Base-by-base conservation (phyloP, 805 yeast genomes). In the Saitoella complicata region DNA sequence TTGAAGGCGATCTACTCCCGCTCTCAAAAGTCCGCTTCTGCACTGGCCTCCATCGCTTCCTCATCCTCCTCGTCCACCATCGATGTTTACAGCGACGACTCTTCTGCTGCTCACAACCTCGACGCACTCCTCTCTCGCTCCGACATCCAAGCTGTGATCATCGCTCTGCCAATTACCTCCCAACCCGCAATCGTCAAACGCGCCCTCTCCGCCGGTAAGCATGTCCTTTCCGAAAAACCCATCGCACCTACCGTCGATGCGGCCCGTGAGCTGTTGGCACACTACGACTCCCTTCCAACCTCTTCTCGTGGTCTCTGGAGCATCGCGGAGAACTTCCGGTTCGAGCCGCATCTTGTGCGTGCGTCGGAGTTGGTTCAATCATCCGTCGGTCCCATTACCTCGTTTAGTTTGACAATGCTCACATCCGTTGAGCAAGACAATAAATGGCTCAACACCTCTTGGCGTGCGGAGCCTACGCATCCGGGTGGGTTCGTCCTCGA, bases 211-310 rank as follows among this genome's bases (percentile, higher is more conserved):
- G 53, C 55, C 30, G 59, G 58, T n/a, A 55, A 55, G 45, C 58
- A 55, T 42, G 57, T 55, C 31, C 45, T 55, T 29, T 50, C 52
- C 41, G 58, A 55, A 46, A 55, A 55, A 47, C 58, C 58, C 5
- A 41, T 55, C 29, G 52, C 56, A n/a, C 41, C 39, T 7, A 55
- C 51, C 38, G 38, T 51, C 32, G 48, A 37, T 4, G 44, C 45
- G 13, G 53, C 55, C 33, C 32, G 42, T 31, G 44, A 45, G 31
- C 45, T 53, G n/a, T 42, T 53, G 33, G 30, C 44, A 9, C 39
- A 41, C 5, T 50, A 47, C 41, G 32, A 39, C 39, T 33, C 44
- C 31, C 31, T 37, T 9, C 39, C 35, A 37, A 39, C 44, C 36
- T 36, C 48, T 3, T 34, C 40, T 6, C 39, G 44, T 11, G 44